A percentile compares a stretch with the other conserved stretches of the same genome.
phyloP scores from a whole-genome alignment of 1,139 yeast genomes.

The Geotrichum phurueaensis region DNA sequence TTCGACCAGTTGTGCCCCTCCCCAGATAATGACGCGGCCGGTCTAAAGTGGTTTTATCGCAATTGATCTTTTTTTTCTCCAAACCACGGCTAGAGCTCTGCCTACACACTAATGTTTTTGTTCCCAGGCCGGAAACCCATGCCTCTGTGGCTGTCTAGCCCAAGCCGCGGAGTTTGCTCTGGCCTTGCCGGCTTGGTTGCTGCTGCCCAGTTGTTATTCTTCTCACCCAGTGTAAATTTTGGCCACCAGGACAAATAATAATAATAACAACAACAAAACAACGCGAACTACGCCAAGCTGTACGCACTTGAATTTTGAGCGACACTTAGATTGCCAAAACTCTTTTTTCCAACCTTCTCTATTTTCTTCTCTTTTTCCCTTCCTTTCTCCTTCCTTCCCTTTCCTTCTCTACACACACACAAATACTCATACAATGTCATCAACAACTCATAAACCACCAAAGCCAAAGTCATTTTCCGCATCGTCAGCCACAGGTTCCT shows the following conservation, averaged over 20 bases:
- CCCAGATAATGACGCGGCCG: too few species aligned
- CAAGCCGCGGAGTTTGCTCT: too few species aligned
- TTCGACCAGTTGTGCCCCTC: not conserved
- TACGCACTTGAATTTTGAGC: not conserved
- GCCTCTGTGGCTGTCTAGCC: too few species aligned
- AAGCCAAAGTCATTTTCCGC: constrained; percentile 18
- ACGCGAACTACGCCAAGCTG: not conserved
- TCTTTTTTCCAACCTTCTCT: not conserved
- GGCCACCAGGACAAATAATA: not conserved
- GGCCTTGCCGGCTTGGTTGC: too few species aligned
- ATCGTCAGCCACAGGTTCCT: constrained; percentile 6
- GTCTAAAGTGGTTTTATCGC: too few species aligned
- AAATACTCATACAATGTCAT: constrained; percentile 15
- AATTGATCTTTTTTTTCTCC: not conserved
- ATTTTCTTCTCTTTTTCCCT: not conserved
- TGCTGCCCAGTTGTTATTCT: too few species aligned
- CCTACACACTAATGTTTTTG: too few species aligned
- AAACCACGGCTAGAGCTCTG: not conserved
- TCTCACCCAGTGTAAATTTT: too few species aligned
- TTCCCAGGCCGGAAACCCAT: too few species aligned
- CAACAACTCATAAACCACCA: constrained; percentile 18
- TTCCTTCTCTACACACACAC: not conserved
- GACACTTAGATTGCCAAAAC: not conserved
- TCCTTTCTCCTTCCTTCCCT: not conserved
- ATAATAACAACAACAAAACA: not conserved